Conservation (phyloP, 169 alveolate species). For the Besnoitia besnoiti region DNA sequence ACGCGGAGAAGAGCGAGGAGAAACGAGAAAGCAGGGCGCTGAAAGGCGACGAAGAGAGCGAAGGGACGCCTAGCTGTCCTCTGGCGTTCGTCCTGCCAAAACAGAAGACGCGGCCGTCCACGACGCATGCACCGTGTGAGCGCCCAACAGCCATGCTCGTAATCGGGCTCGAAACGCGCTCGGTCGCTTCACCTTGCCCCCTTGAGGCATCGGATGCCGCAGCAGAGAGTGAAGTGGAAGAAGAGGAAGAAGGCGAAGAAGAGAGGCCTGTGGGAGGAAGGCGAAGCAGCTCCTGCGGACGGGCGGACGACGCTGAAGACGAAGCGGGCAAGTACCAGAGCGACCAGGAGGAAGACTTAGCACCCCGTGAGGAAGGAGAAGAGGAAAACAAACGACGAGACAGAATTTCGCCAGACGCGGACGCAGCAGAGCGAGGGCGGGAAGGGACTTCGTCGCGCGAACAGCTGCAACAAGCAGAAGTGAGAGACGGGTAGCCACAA, state of each 20-base stretch:
- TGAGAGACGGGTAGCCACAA: no score
- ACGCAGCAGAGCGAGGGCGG: no score
- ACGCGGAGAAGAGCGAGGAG: neutral
- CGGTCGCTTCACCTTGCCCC: neutral
- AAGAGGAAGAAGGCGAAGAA: slow-evolving; percentile 26
- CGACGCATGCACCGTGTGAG: neutral
- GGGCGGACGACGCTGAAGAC: neutral
- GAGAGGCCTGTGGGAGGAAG: neutral
- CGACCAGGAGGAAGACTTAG: neutral
- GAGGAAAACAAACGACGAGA: neutral
- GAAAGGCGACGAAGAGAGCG: neutral
- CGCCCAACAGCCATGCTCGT: neutral
- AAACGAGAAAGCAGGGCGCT: neutral
- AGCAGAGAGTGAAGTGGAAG: neutral
- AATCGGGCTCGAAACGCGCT: neutral
- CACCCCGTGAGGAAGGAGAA: neutral
- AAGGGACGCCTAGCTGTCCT: neutral
- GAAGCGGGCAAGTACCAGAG: neutral
- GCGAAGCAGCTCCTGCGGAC: neutral
- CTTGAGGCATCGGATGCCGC: neutral
- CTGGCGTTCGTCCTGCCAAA: neutral
- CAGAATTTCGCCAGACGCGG: neutral
- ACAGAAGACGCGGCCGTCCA: neutral
- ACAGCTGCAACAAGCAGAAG: neutral
- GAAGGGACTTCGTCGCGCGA: neutral